phyloP scores from a whole-genome alignment of 108 stramenopile genomes.

The Thalassiosira profunda region DNA sequence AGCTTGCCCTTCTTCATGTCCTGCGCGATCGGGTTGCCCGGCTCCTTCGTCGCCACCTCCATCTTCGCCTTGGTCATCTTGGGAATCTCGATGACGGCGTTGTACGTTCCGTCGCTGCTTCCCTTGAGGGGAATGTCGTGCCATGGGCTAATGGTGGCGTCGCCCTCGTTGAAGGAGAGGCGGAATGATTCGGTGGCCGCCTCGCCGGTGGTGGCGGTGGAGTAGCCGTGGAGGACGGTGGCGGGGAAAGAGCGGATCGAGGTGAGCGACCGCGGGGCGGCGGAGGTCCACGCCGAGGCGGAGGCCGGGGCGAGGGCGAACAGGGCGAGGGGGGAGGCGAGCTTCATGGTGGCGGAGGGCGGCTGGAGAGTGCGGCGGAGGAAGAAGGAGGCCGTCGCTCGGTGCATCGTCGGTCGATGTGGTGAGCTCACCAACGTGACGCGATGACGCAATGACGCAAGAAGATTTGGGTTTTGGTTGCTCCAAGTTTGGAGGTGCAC shows the following conservation, averaged over 20 bases:
- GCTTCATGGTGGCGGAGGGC: conserved; percentile 60
- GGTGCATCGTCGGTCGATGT: too few relatives aligned
- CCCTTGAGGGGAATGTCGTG: conserved; percentile 88
- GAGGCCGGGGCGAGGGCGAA: conserved; percentile 54
- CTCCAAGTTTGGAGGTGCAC: too few relatives aligned
- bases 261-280: conserved; percentile 23
- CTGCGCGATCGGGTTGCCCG: conserved; percentile 96
- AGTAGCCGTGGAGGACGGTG: conserved; percentile 51
- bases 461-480: too few relatives aligned
- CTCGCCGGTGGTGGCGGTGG: conserved; percentile 72
- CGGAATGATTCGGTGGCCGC: conserved; percentile 88
- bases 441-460: too few relatives aligned
- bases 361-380: too few relatives aligned
- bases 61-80: conserved; percentile 99
- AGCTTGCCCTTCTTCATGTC: conserved; percentile 99
- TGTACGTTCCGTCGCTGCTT: conserved; percentile 68
- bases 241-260: conserved; percentile 38
- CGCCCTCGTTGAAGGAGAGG: conserved; percentile 74
- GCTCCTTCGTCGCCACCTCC: conserved; percentile 99
- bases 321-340: conserved; percentile 61
- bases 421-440: too few relatives aligned
- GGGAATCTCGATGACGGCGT: conserved; percentile 98
- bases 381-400: too few relatives aligned
- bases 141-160: conserved; percentile 78
- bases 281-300: conserved; percentile 61